Percentiles rank a stretch among this genome's conserved stretches.
Evolutionary conservation across 805 yeast species (phyloP).

Genomic region (Lipomyces sp.): DNA sequence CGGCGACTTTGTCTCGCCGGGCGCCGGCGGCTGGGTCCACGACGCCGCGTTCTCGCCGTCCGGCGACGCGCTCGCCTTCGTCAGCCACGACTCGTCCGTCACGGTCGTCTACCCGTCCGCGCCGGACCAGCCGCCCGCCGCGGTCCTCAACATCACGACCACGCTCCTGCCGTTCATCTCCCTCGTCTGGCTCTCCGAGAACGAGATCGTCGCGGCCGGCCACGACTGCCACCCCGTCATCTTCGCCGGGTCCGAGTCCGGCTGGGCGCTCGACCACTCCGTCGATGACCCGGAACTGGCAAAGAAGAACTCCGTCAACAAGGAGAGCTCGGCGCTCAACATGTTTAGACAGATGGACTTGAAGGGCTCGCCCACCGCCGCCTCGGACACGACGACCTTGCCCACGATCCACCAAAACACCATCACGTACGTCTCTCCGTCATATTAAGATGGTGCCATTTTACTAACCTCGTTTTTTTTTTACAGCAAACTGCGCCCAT

Average conservation of each 20-base stretch:
- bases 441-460: too few species aligned
- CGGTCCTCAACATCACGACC: slow-evolving; percentile 58
- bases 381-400: slow-evolving; percentile 47
- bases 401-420: slow-evolving; percentile 89
- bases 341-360: slow-evolving; percentile 95
- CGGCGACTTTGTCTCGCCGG: slow-evolving; percentile 68
- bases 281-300: slow-evolving; percentile 55
- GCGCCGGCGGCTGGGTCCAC: slow-evolving; percentile 83
- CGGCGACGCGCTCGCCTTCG: slow-evolving; percentile 75
- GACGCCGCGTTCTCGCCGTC: slow-evolving; percentile 80
- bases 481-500: slow-evolving; percentile 44
- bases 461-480: too few species aligned
- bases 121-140: slow-evolving; percentile 59
- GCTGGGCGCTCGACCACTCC: slow-evolving; percentile 58
- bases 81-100: slow-evolving; percentile 82
- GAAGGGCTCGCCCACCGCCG: slow-evolving; percentile 67
- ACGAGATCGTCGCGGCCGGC: slow-evolving; percentile 80
- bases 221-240: slow-evolving; percentile 88
- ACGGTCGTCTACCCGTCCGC: slow-evolving; percentile 75
- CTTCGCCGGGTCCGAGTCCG: slow-evolving; percentile 58
- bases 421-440: slow-evolving; percentile 43
- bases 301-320: slow-evolving; percentile 46
- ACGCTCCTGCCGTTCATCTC: slow-evolving; percentile 77
- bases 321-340: slow-evolving; percentile 56
- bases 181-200: slow-evolving; percentile 63